Evolutionary conservation across 2,329 filamentous ascomycete genomes (phyloP).

Genomic region (Aspergillus unguis): DNA sequence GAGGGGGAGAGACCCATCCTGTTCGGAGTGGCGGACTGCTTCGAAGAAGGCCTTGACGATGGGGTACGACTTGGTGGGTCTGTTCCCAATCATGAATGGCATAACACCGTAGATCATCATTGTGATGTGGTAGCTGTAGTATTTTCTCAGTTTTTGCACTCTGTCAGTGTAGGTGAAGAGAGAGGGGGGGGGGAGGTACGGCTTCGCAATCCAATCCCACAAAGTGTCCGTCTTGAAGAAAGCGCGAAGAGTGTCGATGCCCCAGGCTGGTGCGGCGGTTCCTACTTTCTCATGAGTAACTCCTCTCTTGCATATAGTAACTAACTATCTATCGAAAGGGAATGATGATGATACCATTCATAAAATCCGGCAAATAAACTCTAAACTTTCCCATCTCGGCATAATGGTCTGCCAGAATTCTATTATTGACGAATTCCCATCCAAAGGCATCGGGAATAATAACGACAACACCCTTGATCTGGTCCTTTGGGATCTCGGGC

Average conservation of each 20-base stretch:
- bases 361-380: constrained; percentile 58
- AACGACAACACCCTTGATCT: constrained; percentile 50
- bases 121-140: constrained; percentile 17
- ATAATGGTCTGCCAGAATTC: constrained; percentile 53
- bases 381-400: constrained; percentile 50
- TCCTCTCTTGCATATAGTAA: background rate
- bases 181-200: constrained; percentile 11
- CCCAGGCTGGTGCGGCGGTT: constrained; percentile 15
- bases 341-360: constrained; percentile 40
- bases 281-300: constrained; percentile 7
- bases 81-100: constrained; percentile 26
- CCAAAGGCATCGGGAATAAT: constrained; percentile 57
- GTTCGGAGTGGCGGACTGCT: constrained; percentile 31
- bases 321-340: background rate
- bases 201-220: constrained; percentile 18
- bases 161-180: background rate
- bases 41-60: constrained; percentile 39
- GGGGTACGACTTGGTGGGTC: constrained; percentile 28
- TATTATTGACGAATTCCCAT: constrained; percentile 53
- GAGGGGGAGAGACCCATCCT: constrained; percentile 39
- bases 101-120: constrained; percentile 11
- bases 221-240: constrained; percentile 10
- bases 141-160: background rate
- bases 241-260: constrained; percentile 5
- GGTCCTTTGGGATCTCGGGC: constrained; percentile 28